phyloP scores from a whole-genome alignment of 148 eudicot species.

The Arbutus unedo region DNA sequence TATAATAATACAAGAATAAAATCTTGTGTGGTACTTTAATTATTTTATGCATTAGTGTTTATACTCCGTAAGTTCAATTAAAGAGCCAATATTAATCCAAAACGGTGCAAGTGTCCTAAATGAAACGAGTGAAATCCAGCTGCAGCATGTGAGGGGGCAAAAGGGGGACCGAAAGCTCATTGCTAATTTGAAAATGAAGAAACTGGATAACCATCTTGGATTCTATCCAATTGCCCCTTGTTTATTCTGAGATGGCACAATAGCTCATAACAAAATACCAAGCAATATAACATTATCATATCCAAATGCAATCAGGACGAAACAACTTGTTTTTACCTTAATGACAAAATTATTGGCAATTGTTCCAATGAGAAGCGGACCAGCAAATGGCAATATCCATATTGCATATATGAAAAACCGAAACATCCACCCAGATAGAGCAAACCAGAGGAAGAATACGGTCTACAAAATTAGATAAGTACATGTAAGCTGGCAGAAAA shows the following conservation, averaged over 20 bases:
- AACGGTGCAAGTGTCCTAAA: background rate
- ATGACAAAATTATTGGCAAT: slow-evolving; percentile 75
- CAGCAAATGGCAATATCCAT: slow-evolving; percentile 90
- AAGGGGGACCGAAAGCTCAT: slow-evolving; percentile 2
- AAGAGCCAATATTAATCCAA: slow-evolving; percentile 3
- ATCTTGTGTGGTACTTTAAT: background rate
- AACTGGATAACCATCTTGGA: background rate
- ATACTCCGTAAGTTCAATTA: background rate
- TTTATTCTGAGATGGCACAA: background rate
- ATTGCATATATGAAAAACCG: slow-evolving; percentile 68
- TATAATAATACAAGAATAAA: background rate
- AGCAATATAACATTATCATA: background rate
- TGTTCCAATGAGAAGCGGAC: slow-evolving; percentile 70
- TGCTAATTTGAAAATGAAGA: background rate
- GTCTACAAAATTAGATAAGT: slow-evolving; percentile 47
- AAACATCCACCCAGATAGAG: slow-evolving; percentile 93
- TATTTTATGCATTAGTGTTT: background rate
- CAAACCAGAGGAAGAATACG: slow-evolving; percentile 88
- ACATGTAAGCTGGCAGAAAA: slow-evolving; percentile 14
- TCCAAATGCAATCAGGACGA: background rate
- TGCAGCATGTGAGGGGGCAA: background rate
- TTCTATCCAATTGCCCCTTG: background rate
- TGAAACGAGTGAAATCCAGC: background rate
- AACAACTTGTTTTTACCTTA: slow-evolving; percentile 50
- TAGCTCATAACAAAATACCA: slow-evolving; percentile 11